Evolutionary conservation across 2,329 filamentous ascomycete genomes (phyloP).

Genomic region (Polychaeton citri): DNA sequence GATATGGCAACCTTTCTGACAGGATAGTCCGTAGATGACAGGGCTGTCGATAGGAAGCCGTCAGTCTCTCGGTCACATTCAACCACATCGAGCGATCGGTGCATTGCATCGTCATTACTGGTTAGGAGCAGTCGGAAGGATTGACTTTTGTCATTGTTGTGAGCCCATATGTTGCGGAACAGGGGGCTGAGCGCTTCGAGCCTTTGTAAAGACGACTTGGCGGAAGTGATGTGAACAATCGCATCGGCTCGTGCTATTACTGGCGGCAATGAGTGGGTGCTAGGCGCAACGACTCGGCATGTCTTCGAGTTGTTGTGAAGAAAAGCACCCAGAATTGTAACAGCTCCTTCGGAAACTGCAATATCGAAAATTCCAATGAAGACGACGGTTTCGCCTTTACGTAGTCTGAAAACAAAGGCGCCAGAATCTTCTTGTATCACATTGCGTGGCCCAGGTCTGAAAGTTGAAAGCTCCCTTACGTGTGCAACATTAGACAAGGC

Average conservation of each 20-base stretch:
- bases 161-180: constrained; percentile 55
- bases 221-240: constrained; percentile 49
- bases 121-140: constrained; percentile 22
- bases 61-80: constrained; percentile 15
- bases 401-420: constrained; percentile 9
- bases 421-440: constrained; percentile 9
- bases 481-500: constrained; percentile 1
- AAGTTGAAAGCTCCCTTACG: constrained; percentile 6
- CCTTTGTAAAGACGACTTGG: constrained; percentile 34
- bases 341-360: constrained; percentile 45
- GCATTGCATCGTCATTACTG: constrained; percentile 10
- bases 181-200: constrained; percentile 51
- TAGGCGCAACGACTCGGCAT: constrained; percentile 49
- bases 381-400: constrained; percentile 21
- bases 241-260: constrained; percentile 23
- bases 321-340: constrained; percentile 53
- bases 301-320: constrained; percentile 30
- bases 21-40: constrained; percentile 22
- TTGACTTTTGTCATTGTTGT: constrained; percentile 16
- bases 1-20: constrained; percentile 38
- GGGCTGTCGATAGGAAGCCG: constrained; percentile 30
- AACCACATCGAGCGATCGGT: constrained; percentile 14
- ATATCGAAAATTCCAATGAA: constrained; percentile 55
- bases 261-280: constrained; percentile 36
- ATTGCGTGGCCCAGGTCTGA: constrained; percentile 3